These are phyloP conservation scores for Boletus mariae DNA, from an alignment of 1,284 basidiomycete genomes.

Conservation along the genomic window DNA sequence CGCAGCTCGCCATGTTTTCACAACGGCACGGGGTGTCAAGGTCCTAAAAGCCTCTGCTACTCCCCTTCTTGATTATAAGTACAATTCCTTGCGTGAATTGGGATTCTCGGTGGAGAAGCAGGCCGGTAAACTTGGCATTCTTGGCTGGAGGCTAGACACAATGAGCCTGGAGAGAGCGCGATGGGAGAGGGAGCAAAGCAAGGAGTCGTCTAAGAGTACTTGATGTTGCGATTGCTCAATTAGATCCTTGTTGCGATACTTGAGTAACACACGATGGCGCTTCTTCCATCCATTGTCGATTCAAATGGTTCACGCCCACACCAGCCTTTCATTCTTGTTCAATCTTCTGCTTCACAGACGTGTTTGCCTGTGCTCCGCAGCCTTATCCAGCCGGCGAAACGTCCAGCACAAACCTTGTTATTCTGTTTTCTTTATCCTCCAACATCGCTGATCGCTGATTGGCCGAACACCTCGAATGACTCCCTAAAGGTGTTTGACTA, in stretches of 20 bases:
- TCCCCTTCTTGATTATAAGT: conserved; percentile 51
- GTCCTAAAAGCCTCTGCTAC: conserved; percentile 47
- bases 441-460: conserved; percentile 33
- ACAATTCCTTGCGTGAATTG: conserved; percentile 40
- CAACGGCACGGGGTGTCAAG: conserved; percentile 38
- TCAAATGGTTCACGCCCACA: conserved; percentile 29
- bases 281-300: conserved; percentile 36
- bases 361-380: conserved; percentile 54
- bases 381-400: conserved; percentile 33
- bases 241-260: not conserved
- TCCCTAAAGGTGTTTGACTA: conserved; percentile 48
- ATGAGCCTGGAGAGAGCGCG: conserved; percentile 22
- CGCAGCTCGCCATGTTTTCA: conserved; percentile 58
- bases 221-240: conserved; percentile 4
- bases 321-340: conserved; percentile 55
- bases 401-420: conserved; percentile 40
- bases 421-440: conserved; percentile 62
- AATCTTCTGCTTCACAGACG: conserved; percentile 64
- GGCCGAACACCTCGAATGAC: conserved; percentile 22
- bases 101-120: conserved; percentile 51
- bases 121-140: conserved; percentile 45
- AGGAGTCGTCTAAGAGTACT: conserved; percentile 3
- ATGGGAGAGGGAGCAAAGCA: conserved; percentile 22
- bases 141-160: conserved; percentile 47
- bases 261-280: conserved; percentile 26